phyloP scores from a whole-genome alignment of 139 green algal species.

The Chlamydomonas sp. region DNA sequence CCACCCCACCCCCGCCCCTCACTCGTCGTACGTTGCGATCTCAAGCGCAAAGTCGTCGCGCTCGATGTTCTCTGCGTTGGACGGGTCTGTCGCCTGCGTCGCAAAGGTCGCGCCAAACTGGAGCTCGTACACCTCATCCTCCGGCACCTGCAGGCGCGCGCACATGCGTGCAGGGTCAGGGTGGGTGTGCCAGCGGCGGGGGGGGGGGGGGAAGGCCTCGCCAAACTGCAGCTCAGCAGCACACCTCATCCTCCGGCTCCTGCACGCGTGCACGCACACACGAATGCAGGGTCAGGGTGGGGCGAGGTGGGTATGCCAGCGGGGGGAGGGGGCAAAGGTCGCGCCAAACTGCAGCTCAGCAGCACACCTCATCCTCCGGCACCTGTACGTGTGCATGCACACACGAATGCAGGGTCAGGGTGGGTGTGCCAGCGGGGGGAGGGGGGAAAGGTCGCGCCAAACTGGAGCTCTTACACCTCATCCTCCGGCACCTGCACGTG shows the following conservation, averaged over 20 bases:
- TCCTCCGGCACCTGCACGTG: slow-evolving; percentile 87
- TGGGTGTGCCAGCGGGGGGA: too few relatives aligned
- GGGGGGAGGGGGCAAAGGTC: too few relatives aligned
- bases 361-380: slow-evolving; percentile 97
- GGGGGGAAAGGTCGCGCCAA: slow-evolving; percentile 76
- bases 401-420: too few relatives aligned
- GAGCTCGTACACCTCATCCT: slow-evolving; percentile 96
- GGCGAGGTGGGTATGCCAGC: too few relatives aligned
- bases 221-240: slow-evolving; percentile 96
- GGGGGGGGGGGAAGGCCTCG: slow-evolving; percentile 56
- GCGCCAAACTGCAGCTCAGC: slow-evolving; percentile 89
- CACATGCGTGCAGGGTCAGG: too few relatives aligned
- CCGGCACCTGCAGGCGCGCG: too few relatives aligned
- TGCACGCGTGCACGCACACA: too few relatives aligned
- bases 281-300: too few relatives aligned
- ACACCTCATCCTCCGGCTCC: slow-evolving; percentile 96
- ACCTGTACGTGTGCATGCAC: too few relatives aligned
- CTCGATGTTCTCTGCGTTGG: slow-evolving; percentile 43
- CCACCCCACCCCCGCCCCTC: too few relatives aligned
- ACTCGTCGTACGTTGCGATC: slow-evolving; percentile 80
- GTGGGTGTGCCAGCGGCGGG: too few relatives aligned
- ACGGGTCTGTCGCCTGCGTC: slow-evolving; percentile 62
- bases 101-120: slow-evolving; percentile 86
- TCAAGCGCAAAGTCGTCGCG: slow-evolving; percentile 88
- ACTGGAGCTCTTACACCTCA: slow-evolving; percentile 95